Evolutionary conservation across 2,329 filamentous ascomycete genomes (phyloP), one percentile per base, ranked within the genome.

Genomic region (Dryadomyces sulphureus): DNA sequence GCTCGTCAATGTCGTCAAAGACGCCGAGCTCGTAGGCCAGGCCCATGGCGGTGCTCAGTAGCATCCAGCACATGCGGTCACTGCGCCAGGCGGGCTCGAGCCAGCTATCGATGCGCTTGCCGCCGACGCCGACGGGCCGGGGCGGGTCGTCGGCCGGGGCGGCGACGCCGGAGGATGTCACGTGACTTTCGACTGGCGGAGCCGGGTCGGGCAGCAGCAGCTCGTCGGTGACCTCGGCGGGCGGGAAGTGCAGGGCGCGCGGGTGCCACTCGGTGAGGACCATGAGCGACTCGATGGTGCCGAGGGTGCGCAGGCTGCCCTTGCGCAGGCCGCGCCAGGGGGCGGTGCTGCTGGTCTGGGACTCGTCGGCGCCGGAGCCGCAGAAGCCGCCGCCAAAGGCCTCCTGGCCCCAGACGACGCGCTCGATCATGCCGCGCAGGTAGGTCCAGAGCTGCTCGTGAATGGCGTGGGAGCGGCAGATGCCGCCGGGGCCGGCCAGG

Each of bases 211-310:
- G 75, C 17, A 81, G 67, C 60, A 82, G 73, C 6, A 83, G 65
- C 59, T 85, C 82, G 42, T 82, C 77, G 2, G 77, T 79, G 1
- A 77, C 74, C 52, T 92, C 84, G 17, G 85, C 81, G 1, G 85
- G 82, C 3, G 92, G 92, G 57, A 96, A 98, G 60, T 96, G 90
- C 49, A 98, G 71, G 16, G 89, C 89, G 6, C 90, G 79, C 5
- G 92, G 92, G 60, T 96, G 90, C 90, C 92, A 98, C 58, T 98
- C 92, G 1, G 90, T 96, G 39, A 98, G 68, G 22, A 98, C 81
- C 70, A 98, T 79, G 27, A 98, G 66, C 30, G 88, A 93, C 64
- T 98, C 92, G 22, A 98, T 87, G 0, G 90, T 95, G 16, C 92
- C 92, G 4, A 98, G 67, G 0, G 90, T 94, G 45, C 92, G 76